These are phyloP conservation scores for Penicillium herquei DNA, from an alignment of 495 filamentous ascomycete genomes.

Conservation along the genomic window DNA sequence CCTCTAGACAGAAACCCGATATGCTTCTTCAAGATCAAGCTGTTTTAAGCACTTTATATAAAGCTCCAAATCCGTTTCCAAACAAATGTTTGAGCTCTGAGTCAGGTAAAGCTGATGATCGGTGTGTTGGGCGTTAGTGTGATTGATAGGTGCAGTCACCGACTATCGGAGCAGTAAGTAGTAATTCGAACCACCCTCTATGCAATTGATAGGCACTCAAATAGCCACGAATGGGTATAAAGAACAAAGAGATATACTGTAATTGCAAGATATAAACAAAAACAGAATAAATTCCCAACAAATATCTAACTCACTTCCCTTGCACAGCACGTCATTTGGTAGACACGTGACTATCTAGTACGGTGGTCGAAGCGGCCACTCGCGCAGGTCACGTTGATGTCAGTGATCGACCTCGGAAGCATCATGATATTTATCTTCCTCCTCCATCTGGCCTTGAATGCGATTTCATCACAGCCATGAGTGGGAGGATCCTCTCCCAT, in stretches of 20 bases:
- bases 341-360: conserved; percentile 36
- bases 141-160: conserved; percentile 22
- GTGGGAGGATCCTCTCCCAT: conserved; percentile 76
- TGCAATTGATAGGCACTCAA: background rate
- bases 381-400: conserved; percentile 42
- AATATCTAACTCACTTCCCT: conserved; percentile 22
- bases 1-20: background rate
- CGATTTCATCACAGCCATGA: conserved; percentile 57
- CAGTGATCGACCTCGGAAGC: conserved; percentile 24
- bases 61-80: background rate
- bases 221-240: background rate
- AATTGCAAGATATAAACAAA: background rate
- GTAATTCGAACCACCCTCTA: background rate
- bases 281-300: conserved; percentile 4
- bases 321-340: conserved; percentile 37
- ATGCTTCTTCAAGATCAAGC: background rate
- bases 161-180: conserved; percentile 11
- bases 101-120: conserved; percentile 5
- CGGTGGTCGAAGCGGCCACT: conserved; percentile 36
- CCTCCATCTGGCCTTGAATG: conserved; percentile 33
- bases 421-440: conserved; percentile 16
- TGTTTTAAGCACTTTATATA: background rate
- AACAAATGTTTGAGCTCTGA: background rate
- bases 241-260: background rate
- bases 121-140: conserved; percentile 14